phyloP scores from a whole-genome alignment of 805 yeast genomes.

The Teunomyces stri region DNA sequence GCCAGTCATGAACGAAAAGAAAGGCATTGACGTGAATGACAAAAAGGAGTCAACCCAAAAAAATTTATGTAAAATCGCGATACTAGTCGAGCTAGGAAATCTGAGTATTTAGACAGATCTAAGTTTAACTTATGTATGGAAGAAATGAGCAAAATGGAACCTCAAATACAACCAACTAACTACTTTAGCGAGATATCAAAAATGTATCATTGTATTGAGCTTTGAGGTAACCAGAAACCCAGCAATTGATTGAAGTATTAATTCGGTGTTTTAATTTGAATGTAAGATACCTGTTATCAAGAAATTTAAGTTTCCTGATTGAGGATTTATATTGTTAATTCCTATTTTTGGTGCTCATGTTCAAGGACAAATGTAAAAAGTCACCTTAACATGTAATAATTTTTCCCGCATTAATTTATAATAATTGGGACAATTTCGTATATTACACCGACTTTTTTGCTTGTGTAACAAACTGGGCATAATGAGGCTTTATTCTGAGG shows the following conservation, averaged over 20 bases:
- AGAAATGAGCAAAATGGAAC: neutral
- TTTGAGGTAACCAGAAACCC: neutral
- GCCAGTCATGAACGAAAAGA: neutral
- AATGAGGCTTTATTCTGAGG: neutral
- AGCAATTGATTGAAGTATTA: neutral
- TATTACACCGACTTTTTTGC: neutral
- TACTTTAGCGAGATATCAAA: neutral
- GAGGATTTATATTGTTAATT: neutral
- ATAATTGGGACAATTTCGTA: constrained; percentile 1
- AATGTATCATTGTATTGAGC: neutral
- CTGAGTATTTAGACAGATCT: constrained; percentile 1
- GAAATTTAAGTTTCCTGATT: constrained; percentile 1
- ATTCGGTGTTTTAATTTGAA: neutral
- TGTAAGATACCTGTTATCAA: constrained; percentile 1
- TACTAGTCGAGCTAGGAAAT: neutral
- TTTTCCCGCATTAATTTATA: neutral
- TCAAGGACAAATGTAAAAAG: neutral
- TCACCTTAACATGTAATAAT: neutral
- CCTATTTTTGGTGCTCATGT: neutral
- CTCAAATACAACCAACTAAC: neutral
- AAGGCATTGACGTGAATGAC: constrained; percentile 3
- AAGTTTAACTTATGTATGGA: constrained; percentile 1
- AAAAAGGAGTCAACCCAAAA: constrained; percentile 2
- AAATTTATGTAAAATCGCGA: constrained; percentile 1
- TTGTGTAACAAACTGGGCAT: neutral